These are phyloP conservation scores for Colletotrichum zoysiae DNA, from an alignment of 2,329 filamentous ascomycete species.

Conservation along the genomic window DNA sequence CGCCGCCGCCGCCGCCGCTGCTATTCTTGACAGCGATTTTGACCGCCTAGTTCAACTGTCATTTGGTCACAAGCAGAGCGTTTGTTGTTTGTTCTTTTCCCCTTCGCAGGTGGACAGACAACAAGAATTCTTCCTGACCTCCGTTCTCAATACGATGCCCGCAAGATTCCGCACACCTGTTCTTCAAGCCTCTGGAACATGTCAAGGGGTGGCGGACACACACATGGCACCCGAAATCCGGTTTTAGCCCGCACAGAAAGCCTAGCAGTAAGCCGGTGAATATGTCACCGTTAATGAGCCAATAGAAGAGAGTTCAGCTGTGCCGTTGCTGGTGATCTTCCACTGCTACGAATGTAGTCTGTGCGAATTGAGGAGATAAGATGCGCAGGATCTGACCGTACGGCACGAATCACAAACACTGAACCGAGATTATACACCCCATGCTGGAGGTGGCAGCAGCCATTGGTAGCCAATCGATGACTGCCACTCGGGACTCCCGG, in stretches of 20 bases:
- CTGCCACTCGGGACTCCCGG: slow-evolving; percentile 5
- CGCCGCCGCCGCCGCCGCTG: background rate
- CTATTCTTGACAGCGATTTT: slow-evolving; percentile 5
- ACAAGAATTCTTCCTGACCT: slow-evolving; percentile 10
- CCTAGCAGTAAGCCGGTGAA: background rate
- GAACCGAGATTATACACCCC: slow-evolving; percentile 24
- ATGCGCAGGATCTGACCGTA: slow-evolving; percentile 11
- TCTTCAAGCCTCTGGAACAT: background rate
- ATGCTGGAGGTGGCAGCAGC: slow-evolving; percentile 1
- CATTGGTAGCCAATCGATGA: background rate
- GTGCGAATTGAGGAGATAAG: slow-evolving; percentile 13
- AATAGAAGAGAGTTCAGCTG: slow-evolving; percentile 10
- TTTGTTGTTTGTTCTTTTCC: background rate
- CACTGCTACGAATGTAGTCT: slow-evolving; percentile 18
- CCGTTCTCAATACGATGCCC: background rate
- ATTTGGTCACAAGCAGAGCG: slow-evolving; percentile 4
- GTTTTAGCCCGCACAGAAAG: slow-evolving; percentile 1
- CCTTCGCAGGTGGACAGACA: background rate
- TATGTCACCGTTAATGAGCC: slow-evolving; percentile 3
- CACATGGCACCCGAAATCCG: background rate
- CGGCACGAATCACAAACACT: background rate
- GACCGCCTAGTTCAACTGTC: background rate
- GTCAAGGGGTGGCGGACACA: background rate
- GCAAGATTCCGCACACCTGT: slow-evolving; percentile 12
- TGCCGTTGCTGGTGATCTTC: slow-evolving; percentile 22